Percentiles rank a stretch among this genome's conserved stretches.
Evolutionary conservation across 2,329 filamentous ascomycete species (phyloP).

Genomic region (Curvularia lunata): DNA sequence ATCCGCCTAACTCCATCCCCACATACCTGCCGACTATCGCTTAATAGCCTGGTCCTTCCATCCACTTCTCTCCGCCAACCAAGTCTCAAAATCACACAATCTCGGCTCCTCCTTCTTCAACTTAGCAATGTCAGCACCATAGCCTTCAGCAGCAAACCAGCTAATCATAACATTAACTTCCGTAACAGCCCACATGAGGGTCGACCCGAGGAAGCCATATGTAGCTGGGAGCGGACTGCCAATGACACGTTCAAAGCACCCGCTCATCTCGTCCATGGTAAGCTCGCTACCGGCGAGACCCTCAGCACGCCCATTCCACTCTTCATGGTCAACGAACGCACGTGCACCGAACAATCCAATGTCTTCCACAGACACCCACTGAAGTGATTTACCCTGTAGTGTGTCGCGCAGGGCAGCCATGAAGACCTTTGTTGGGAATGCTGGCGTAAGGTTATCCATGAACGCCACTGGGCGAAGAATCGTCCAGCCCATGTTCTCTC

Average conservation of each 20-base stretch:
- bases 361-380: constrained; percentile 53
- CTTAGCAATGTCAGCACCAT: constrained; percentile 53
- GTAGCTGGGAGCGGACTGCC: constrained; percentile 54
- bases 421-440: constrained; percentile 58
- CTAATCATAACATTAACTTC: constrained; percentile 57
- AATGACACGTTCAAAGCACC: constrained; percentile 55
- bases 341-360: constrained; percentile 60
- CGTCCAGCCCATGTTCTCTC: constrained; percentile 63
- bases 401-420: constrained; percentile 52
- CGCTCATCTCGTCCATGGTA: constrained; percentile 54
- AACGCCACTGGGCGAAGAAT: constrained; percentile 68
- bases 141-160: constrained; percentile 60
- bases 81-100: constrained; percentile 57
- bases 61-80: constrained; percentile 57
- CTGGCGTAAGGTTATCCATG: constrained; percentile 63
- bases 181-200: constrained; percentile 52
- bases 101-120: constrained; percentile 54
- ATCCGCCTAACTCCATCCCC: constrained; percentile 1
- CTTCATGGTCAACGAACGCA: constrained; percentile 55
- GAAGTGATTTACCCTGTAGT: constrained; percentile 52
- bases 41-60: constrained; percentile 41
- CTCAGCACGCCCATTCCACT: constrained; percentile 55
- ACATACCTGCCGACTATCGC: constrained; percentile 10
- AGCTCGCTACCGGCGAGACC: constrained; percentile 62
- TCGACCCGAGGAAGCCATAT: constrained; percentile 51